These are phyloP conservation scores for Gymnopilus dilepis DNA, from an alignment of 768 basidiomycete species.

Conservation along the genomic window DNA sequence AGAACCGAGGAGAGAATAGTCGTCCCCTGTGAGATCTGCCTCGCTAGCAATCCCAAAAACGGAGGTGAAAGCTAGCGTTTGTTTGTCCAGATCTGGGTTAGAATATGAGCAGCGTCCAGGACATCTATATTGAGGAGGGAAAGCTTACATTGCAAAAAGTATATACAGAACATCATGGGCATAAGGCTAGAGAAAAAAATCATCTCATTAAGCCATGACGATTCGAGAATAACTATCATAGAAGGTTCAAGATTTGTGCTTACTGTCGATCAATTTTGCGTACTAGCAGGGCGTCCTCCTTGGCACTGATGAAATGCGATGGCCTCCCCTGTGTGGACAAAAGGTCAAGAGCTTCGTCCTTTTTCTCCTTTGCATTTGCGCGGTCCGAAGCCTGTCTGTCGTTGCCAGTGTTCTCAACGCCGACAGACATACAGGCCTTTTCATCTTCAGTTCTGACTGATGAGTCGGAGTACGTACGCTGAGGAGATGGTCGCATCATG, in stretches of 20 bases:
- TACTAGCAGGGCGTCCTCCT: slow-evolving; percentile 9
- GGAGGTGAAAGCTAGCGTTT: slow-evolving; percentile 37
- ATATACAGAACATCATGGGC: slow-evolving; percentile 14
- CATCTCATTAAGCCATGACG: neutral
- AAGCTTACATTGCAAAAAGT: slow-evolving; percentile 9
- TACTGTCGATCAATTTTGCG: slow-evolving; percentile 20
- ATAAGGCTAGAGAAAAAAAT: slow-evolving; percentile 4
- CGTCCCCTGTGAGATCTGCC: slow-evolving; percentile 34
- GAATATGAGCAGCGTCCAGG: neutral
- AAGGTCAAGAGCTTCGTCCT: slow-evolving; percentile 11
- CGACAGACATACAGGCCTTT: neutral
- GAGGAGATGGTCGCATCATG: neutral
- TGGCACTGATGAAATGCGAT: neutral
- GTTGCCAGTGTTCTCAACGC: neutral
- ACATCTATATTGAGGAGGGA: neutral
- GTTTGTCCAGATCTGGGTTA: slow-evolving; percentile 35
- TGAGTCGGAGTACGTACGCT: neutral
- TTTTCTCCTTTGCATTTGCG: neutral
- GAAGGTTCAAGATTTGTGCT: neutral
- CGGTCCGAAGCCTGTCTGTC: neutral
- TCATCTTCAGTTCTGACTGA: neutral
- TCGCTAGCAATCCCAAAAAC: slow-evolving; percentile 39
- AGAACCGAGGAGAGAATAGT: slow-evolving; percentile 41
- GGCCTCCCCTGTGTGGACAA: neutral
- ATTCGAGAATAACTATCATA: no score